phyloP scores from a whole-genome alignment of 805 yeast species.

The Lipomyces yamadae region DNA sequence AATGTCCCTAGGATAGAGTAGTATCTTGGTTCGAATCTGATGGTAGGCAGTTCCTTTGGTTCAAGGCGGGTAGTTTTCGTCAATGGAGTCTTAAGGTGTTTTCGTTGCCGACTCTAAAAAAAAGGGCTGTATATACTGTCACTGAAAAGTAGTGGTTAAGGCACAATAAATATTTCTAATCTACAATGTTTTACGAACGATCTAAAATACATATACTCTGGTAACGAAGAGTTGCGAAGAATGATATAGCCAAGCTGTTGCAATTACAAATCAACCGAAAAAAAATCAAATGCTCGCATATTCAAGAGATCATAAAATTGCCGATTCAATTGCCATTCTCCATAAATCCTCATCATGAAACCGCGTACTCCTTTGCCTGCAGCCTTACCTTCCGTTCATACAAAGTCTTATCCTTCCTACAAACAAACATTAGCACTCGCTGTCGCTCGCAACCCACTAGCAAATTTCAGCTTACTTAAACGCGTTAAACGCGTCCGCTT shows the following conservation, averaged over 20 bases:
- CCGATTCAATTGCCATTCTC: neutral
- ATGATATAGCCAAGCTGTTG: neutral
- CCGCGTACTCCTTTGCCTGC: constrained; percentile 75
- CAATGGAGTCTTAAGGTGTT: too few species aligned
- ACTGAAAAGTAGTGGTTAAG: neutral
- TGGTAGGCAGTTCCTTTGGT: neutral
- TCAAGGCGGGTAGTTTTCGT: too few species aligned
- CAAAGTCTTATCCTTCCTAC: constrained; percentile 64
- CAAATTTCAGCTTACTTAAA: constrained; percentile 31
- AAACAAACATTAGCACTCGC: neutral
- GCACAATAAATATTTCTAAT: neutral
- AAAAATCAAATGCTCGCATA: neutral
- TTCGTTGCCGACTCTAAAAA: too few species aligned
- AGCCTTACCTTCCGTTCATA: constrained; percentile 80
- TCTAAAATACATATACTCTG: neutral
- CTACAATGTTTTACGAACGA: neutral
- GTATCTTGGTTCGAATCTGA: neutral
- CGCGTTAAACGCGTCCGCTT: constrained; percentile 94
- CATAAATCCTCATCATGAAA: neutral
- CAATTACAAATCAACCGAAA: neutral
- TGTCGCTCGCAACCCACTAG: neutral
- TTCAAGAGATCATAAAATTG: neutral
- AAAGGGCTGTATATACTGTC: neutral
- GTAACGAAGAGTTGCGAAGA: neutral
- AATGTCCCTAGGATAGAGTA: neutral